Conservation (phyloP, 2,329 filamentous ascomycete species). For the Sporothrix euskadiensis region DNA sequence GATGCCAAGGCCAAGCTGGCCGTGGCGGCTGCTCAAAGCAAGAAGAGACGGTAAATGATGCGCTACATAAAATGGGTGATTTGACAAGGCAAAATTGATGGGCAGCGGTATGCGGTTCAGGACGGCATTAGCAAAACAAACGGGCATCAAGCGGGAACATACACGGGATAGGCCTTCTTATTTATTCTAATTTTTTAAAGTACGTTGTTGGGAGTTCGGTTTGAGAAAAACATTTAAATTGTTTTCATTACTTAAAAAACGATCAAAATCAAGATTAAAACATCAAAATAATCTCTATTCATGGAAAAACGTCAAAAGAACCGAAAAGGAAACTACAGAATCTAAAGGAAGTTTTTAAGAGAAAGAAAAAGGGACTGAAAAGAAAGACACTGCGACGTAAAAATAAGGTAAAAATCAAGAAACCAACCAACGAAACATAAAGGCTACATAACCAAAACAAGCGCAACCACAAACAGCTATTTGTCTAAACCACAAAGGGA, state of each 20-base stretch:
- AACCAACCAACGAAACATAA: slow-evolving; percentile 5
- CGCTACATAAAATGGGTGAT: background rate
- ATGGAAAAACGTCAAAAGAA: background rate
- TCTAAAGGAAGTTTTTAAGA: background rate
- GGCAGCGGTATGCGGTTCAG: background rate
- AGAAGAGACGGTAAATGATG: slow-evolving; percentile 13
- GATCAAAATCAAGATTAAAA: background rate
- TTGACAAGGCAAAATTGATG: background rate
- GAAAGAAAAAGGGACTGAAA: background rate
- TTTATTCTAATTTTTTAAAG: background rate
- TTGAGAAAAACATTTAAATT: background rate
- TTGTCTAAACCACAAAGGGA: slow-evolving; percentile 14
- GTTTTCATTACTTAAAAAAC: background rate
- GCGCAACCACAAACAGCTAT: slow-evolving; percentile 6
- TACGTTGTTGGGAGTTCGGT: background rate
- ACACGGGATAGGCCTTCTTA: background rate
- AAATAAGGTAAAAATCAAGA: background rate
- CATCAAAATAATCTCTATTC: background rate
- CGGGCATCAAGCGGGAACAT: background rate
- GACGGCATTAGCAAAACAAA: background rate
- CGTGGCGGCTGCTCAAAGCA: slow-evolving; percentile 11
- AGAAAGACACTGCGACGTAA: background rate
- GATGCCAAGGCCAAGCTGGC: slow-evolving; percentile 37
- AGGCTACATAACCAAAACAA: background rate
- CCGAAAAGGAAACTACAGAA: background rate